Evolutionary conservation across 2,329 filamentous ascomycete genomes (phyloP), one percentile per base, ranked within the genome.

Genomic region (Penicillium brevicompactum): DNA sequence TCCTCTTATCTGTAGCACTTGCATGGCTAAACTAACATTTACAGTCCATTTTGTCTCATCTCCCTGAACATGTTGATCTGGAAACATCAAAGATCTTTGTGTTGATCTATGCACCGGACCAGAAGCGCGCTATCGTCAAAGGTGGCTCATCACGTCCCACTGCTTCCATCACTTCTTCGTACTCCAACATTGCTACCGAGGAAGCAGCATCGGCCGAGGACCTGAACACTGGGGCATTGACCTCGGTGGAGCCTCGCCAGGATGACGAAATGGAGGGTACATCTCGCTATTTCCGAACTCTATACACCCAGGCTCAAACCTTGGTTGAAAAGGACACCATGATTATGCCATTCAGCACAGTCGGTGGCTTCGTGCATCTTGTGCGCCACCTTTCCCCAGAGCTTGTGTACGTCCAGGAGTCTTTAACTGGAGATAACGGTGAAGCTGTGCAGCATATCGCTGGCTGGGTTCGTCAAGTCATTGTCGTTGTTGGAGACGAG

Each of bases 361-460:
- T 84, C n/a, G 87, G 85, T 27, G 92, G 92, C 44, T 90, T 94
- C 69, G 84, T 91, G 4, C 90, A 96, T 70, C 91, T 97, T 64
- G 82, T 97, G 27, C 88, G 91, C 49, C 91, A 96, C 70, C 80
- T 97, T 6, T 85, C 87, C 37, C 93, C 93, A 0, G 90, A 96
- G 56, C 80, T 93, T 24, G 85, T 97, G 32, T 97, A 97, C 69
- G 82, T 97, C 10, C 90, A 95, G 67, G 91, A 94, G 68, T 91
- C 89, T 2, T 83, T 97, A 24, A 84, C 88, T 43, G 93, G 93
- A 6, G 78, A 84, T 2, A 83, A 89, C 38, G 93, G 93, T 27
- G 84, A 85, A 56, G 80, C 87, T 27, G 86, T 97, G 24, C 87
- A 85, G 18, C 89, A 89, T 52, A 73, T 87, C 51, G 79, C 80